A percentile compares a stretch with the other conserved stretches of the same genome.
Conservation (phyloP, 371 early-diverging fungal species). For the Mortierella sp. region DNA sequence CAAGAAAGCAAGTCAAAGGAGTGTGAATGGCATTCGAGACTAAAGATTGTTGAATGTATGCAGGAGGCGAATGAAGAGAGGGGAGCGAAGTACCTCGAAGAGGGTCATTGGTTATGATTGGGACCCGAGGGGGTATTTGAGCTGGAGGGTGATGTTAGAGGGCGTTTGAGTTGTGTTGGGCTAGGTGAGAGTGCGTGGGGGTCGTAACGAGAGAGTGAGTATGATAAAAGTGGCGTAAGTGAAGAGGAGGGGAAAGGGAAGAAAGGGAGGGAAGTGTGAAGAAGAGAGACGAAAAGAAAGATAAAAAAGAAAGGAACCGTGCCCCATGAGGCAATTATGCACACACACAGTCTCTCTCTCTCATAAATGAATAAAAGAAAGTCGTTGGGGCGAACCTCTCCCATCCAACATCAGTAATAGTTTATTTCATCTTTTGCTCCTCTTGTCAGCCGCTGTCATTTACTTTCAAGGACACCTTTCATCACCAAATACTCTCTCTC, state of each 20-base stretch:
- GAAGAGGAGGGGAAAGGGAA: not conserved
- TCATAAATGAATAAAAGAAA: not conserved
- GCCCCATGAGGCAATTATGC: slow-evolving; percentile 26
- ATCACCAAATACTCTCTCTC: not conserved
- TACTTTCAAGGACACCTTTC: not conserved
- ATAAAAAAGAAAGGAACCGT: not conserved
- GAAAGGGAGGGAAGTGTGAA: not conserved
- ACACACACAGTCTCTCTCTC: not conserved
- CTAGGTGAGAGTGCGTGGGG: not conserved
- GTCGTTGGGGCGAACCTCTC: not conserved
- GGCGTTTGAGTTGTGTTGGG: not conserved
- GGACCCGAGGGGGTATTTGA: not conserved
- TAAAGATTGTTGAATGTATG: not conserved
- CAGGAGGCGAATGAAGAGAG: not conserved
- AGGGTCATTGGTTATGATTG: slow-evolving; percentile 33
- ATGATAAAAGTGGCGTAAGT: not conserved
- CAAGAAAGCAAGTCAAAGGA: not conserved
- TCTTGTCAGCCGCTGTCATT: not conserved
- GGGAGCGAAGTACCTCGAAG: slow-evolving; percentile 31
- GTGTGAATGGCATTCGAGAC: slow-evolving; percentile 10
- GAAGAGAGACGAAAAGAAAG: not conserved
- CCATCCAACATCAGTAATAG: not conserved
- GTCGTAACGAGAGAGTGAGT: not conserved
- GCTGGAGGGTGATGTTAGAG: not conserved
- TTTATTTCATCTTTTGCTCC: not conserved